Evolutionary conservation across 306 rosid species (phyloP), one percentile per base, ranked within the genome.

Genomic region (Lablab purpureus): DNA sequence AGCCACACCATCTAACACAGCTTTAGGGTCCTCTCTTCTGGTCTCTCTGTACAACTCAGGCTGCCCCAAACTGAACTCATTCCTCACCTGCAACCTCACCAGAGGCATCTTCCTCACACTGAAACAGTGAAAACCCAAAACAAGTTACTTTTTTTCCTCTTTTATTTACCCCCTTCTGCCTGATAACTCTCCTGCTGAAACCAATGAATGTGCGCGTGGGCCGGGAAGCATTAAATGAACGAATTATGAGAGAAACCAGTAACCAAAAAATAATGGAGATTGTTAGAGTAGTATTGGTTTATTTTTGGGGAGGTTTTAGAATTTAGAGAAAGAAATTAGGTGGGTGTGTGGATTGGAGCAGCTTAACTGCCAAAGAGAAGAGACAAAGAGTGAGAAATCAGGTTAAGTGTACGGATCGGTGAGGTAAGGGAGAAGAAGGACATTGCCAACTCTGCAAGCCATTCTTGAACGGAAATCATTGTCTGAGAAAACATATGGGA

Each of bases 401-500:
- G 63, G 78, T 66, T 41, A 50, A 60, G 79, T 19, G 84, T 84
- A 75, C 80, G 88, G 84, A 81, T 87, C 82, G 82, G 77, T 73
- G 81, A 73, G 85, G 82, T 74, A 30, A 78, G 85, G 80, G 80
- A 81, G 90, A 81, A 63, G 87, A 78, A 73, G 81, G 87, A 81
- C 96, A 85, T 89, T 90, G 96, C 97, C 97, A 90, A 90, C 94
- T 84, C 91, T 82, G 90, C 92, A 92, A 92, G 97, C 93, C 93
- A 92, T 90, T 92, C 93, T 85, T 75, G 43, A 73, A 75, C 65
- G 82, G 70, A 88, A 84, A 85, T 85, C 87, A 67, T 75, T 79
- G 79, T 83, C 79, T 62, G 28, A 41, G 46, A 58, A 19, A 77
- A 50, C 66, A 66, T 23, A 47, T 36, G 45, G 49, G 25, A 49